phyloP scores from a whole-genome alignment of 2,329 filamentous ascomycete species.

The Lachnum nothofagi region DNA sequence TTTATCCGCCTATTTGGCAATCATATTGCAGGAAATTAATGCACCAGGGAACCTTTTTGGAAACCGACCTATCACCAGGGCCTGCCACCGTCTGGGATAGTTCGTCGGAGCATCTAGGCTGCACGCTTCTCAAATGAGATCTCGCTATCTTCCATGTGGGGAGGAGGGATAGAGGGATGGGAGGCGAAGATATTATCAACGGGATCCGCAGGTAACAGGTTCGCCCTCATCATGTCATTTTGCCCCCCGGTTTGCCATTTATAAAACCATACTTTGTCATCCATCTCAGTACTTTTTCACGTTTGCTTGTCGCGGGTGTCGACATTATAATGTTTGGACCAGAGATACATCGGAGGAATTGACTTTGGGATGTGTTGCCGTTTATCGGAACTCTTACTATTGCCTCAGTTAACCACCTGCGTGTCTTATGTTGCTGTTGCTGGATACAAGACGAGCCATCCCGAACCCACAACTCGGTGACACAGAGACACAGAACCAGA shows the following conservation, averaged over 20 bases:
- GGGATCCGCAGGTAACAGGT: not conserved
- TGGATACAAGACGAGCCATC: not conserved
- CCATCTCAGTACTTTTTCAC: not conserved
- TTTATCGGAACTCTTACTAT: constrained; percentile 6
- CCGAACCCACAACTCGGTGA: not conserved
- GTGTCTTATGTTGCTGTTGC: constrained; percentile 1
- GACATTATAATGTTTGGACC: constrained; percentile 2
- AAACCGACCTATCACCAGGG: constrained; percentile 18
- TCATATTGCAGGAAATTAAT: constrained; percentile 22
- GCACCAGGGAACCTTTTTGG: constrained; percentile 5
- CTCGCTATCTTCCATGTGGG: not conserved
- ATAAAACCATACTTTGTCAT: not conserved
- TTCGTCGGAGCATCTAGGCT: not conserved
- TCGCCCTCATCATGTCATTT: not conserved
- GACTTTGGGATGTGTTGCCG: constrained; percentile 2
- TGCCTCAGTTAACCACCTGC: not conserved
- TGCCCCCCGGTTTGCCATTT: too few relatives aligned
- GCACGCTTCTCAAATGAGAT: not conserved
- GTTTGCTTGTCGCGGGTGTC: constrained; percentile 1
- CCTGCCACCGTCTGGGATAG: too few relatives aligned
- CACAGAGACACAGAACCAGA: constrained; percentile 3
- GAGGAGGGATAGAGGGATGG: not conserved
- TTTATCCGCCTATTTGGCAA: constrained; percentile 7
- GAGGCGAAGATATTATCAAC: constrained; percentile 7
- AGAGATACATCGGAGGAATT: not conserved